phyloP scores from a whole-genome alignment of 106 monocot genomes.

The Gastrodia elata region DNA sequence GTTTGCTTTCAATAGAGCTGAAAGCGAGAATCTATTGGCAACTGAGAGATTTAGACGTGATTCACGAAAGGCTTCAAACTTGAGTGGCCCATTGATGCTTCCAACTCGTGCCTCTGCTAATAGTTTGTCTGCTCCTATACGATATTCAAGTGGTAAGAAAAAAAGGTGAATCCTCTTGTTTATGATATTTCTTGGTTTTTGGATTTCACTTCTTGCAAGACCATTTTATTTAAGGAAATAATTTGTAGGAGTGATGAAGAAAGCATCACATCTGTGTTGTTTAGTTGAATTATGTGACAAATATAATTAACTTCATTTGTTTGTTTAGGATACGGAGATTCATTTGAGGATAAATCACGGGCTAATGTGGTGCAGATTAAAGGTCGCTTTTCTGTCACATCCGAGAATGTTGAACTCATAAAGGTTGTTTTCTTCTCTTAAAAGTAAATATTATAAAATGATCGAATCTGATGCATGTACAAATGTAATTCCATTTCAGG shows the following conservation, averaged over 20 bases:
- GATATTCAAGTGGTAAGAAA: slow-evolving; percentile 35
- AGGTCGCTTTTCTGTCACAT: slow-evolving; percentile 97
- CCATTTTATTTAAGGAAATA: not conserved
- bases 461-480: not conserved
- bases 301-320: not conserved
- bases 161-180: not conserved
- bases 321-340: slow-evolving; percentile 8
- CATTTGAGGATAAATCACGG: slow-evolving; percentile 41
- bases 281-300: not conserved
- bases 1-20: slow-evolving; percentile 24
- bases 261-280: not conserved
- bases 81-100: slow-evolving; percentile 94
- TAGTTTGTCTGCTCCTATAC: slow-evolving; percentile 86
- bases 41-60: slow-evolving; percentile 59
- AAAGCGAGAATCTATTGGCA: slow-evolving; percentile 36
- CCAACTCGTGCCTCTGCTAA: slow-evolving; percentile 91
- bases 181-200: not conserved
- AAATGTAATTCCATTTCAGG: slow-evolving; percentile 6
- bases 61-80: slow-evolving; percentile 41
- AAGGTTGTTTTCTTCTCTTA: not conserved
- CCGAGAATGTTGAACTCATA: slow-evolving; percentile 54
- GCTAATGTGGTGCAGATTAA: slow-evolving; percentile 82
- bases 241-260: not conserved
- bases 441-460: not conserved
- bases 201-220: not conserved